A percentile compares a stretch with the other conserved stretches of the same genome.
These are phyloP conservation scores for Bromus sterilis DNA, from an alignment of 176 grass and related monocot species.

Conservation along the genomic window DNA sequence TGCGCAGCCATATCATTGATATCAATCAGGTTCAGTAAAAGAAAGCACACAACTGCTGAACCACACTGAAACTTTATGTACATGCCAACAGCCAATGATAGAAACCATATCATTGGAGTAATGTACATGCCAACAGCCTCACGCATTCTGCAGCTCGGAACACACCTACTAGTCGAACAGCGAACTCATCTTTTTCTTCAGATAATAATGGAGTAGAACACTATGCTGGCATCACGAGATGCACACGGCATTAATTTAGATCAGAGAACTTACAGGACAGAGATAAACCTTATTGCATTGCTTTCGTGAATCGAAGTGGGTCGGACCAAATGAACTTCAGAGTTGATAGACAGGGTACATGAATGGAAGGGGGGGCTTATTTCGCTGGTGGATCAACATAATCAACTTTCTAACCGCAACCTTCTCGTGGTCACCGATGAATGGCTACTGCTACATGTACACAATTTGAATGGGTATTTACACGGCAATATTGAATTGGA, in stretches of 20 bases:
- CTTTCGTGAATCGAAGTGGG: background rate
- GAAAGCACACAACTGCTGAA: background rate
- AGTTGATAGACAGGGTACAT: background rate
- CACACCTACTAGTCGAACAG: background rate
- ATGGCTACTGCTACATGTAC: slow-evolving; percentile 50
- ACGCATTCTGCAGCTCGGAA: background rate
- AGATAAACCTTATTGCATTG: background rate
- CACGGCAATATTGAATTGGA: slow-evolving; percentile 42
- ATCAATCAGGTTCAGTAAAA: background rate
- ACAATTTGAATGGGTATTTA: slow-evolving; percentile 70
- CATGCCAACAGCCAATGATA: too few species aligned
- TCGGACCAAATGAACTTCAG: background rate
- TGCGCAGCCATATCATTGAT: background rate
- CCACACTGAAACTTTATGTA: slow-evolving; percentile 15
- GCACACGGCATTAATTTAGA: background rate
- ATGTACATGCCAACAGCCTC: background rate
- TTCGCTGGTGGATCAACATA: background rate
- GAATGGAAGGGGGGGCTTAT: background rate
- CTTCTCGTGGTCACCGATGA: slow-evolving; percentile 13
- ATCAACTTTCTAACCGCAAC: slow-evolving; percentile 8
- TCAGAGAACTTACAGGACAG: background rate
- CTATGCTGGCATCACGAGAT: background rate
- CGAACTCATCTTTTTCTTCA: background rate
- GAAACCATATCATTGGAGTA: too few species aligned
- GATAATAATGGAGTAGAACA: background rate